Evolutionary conservation across 768 basidiomycete species (phyloP).

Genomic region (Suillus hirtellus): DNA sequence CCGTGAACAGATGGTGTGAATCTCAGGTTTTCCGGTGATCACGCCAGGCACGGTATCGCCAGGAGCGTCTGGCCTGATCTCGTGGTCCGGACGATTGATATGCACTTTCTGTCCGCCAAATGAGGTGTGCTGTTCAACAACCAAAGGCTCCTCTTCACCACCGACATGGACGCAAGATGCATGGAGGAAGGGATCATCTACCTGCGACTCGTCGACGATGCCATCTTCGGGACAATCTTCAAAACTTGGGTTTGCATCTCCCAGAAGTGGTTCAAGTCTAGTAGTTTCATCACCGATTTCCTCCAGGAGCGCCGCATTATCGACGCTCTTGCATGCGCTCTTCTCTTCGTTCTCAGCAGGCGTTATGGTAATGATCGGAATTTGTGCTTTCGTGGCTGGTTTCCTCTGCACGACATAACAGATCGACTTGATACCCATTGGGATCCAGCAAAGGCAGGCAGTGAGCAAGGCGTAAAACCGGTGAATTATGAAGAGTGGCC

Average conservation of each 20-base stretch:
- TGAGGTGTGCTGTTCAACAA: background rate
- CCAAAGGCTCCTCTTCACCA: background rate
- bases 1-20: background rate
- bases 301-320: background rate
- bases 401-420: background rate
- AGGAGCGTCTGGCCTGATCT: background rate
- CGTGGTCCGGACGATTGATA: background rate
- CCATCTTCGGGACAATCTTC: background rate
- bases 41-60: background rate
- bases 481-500: background rate
- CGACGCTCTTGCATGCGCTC: background rate
- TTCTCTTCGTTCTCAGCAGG: background rate
- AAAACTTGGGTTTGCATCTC: background rate
- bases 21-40: background rate
- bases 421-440: background rate
- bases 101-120: background rate
- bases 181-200: background rate
- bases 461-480: background rate
- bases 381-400: background rate
- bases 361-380: background rate
- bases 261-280: background rate
- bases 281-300: background rate
- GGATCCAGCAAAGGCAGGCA: background rate
- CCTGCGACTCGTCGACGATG: background rate
- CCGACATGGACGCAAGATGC: background rate